Evolutionary conservation across 169 alveolate genomes (phyloP).

Genomic region (Cryptosporidium muris): DNA sequence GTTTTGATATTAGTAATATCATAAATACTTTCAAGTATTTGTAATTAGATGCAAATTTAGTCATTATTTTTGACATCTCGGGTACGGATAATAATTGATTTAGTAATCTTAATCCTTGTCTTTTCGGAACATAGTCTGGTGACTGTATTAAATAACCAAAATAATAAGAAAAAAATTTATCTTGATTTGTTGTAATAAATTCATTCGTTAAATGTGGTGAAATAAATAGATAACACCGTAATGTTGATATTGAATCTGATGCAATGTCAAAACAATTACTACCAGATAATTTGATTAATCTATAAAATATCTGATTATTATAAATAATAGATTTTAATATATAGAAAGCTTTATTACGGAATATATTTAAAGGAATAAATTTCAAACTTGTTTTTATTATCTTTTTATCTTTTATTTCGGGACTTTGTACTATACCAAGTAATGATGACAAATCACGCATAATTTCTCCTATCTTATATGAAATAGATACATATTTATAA

Average conservation of each 20-base stretch:
- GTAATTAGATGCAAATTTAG: conserved; percentile 26
- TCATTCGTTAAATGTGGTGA: conserved; percentile 51
- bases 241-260: conserved; percentile 55
- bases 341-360: conserved; percentile 10
- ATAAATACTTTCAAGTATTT: conserved; percentile 44
- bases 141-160: conserved; percentile 43
- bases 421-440: conserved; percentile 40
- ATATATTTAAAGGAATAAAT: conserved; percentile 18
- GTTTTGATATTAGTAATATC: conserved; percentile 34
- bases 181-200: conserved; percentile 31
- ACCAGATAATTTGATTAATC: conserved; percentile 39
- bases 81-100: conserved; percentile 37
- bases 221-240: conserved; percentile 56
- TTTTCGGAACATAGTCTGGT: conserved; percentile 56
- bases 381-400: conserved; percentile 23
- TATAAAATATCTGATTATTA: conserved; percentile 18
- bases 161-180: conserved; percentile 10
- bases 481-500: conserved; percentile 24
- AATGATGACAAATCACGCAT: conserved; percentile 48
- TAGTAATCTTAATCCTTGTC: conserved; percentile 52
- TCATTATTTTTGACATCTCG: conserved; percentile 52
- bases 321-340: conserved; percentile 18
- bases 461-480: conserved; percentile 60
- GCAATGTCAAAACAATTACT: conserved; percentile 58
- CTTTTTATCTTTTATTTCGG: conserved; percentile 47